These are phyloP conservation scores for Penicillium maclennaniae DNA, from an alignment of 495 filamentous ascomycete genomes.

Conservation along the genomic window DNA sequence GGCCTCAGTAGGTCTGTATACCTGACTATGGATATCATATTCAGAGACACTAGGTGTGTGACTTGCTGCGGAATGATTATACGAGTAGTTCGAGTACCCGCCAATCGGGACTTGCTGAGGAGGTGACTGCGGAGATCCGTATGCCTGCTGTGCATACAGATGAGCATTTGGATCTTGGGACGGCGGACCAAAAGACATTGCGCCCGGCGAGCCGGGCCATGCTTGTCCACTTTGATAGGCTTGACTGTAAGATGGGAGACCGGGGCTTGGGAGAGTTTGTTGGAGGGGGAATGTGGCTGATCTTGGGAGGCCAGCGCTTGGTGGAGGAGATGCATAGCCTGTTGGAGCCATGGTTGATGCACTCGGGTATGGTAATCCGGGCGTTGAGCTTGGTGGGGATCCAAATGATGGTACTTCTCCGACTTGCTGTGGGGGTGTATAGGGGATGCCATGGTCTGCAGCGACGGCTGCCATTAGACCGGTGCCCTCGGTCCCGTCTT, in stretches of 20 bases:
- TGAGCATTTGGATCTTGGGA: slow-evolving; percentile 46
- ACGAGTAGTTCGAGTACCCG: slow-evolving; percentile 58
- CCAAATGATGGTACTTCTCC: slow-evolving; percentile 23
- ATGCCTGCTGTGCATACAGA: slow-evolving; percentile 29
- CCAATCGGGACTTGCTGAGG: slow-evolving; percentile 22
- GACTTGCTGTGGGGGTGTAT: slow-evolving; percentile 36
- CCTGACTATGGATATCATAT: slow-evolving; percentile 70
- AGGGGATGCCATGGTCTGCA: slow-evolving; percentile 53
- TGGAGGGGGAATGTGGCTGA: slow-evolving; percentile 26
- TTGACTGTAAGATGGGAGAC: slow-evolving; percentile 29
- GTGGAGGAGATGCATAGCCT: slow-evolving; percentile 35
- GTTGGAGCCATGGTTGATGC: slow-evolving; percentile 29
- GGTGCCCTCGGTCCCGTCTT: slow-evolving; percentile 65
- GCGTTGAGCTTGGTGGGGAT: slow-evolving; percentile 20
- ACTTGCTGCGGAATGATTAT: slow-evolving; percentile 36
- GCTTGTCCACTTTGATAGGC: slow-evolving; percentile 4
- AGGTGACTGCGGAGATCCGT: slow-evolving; percentile 21
- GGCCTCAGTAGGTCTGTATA: slow-evolving; percentile 70
- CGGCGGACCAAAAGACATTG: slow-evolving; percentile 44
- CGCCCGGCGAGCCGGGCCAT: slow-evolving; percentile 5
- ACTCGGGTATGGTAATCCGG: slow-evolving; percentile 23
- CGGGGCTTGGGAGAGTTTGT: slow-evolving; percentile 23
- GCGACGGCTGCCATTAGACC: slow-evolving; percentile 66
- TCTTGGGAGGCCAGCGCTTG: slow-evolving; percentile 31
- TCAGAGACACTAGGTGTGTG: slow-evolving; percentile 37